Evolutionary conservation across 257 asterid species (phyloP).

Genomic region (Solanum bukasovii): DNA sequence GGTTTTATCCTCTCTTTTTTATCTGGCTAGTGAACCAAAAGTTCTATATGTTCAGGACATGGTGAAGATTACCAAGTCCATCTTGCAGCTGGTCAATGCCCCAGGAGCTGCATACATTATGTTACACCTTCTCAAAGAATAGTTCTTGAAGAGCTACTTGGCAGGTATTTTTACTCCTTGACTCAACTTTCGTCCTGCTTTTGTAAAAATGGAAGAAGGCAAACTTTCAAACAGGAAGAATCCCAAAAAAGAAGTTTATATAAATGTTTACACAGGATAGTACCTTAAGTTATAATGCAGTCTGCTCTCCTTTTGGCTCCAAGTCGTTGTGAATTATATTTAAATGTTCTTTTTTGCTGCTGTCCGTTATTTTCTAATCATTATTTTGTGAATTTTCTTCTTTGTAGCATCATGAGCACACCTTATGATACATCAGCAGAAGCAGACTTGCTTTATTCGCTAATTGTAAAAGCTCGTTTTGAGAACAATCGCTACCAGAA

Average conservation of each 20-base stretch:
- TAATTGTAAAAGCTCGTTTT: constrained; percentile 56
- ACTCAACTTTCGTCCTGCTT: not conserved
- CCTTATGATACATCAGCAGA: constrained; percentile 89
- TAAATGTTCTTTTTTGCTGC: not conserved
- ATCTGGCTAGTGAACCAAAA: not conserved
- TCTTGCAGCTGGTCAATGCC: constrained; percentile 78
- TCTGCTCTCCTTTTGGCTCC: not conserved
- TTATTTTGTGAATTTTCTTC: not conserved
- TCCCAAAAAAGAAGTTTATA: not conserved
- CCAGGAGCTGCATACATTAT: constrained; percentile 72
- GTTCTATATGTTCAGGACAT: constrained; percentile 29
- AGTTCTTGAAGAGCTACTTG: constrained; percentile 81
- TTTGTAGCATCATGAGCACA: constrained; percentile 48
- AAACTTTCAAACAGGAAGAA: not conserved
- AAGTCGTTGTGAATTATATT: not conserved
- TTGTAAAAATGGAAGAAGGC: not conserved
- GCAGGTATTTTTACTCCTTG: constrained; percentile 22
- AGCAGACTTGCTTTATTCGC: constrained; percentile 64
- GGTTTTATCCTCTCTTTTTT: not conserved
- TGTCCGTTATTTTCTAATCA: not conserved
- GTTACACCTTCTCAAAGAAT: constrained; percentile 88
- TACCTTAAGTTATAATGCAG: not conserved
- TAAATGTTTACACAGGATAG: not conserved
- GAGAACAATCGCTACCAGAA: constrained; percentile 63
- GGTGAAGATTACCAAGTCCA: constrained; percentile 56